Base-by-base conservation (phyloP, 225 moss, liverwort and hornwort species). In the Straminergon stramineum region DNA sequence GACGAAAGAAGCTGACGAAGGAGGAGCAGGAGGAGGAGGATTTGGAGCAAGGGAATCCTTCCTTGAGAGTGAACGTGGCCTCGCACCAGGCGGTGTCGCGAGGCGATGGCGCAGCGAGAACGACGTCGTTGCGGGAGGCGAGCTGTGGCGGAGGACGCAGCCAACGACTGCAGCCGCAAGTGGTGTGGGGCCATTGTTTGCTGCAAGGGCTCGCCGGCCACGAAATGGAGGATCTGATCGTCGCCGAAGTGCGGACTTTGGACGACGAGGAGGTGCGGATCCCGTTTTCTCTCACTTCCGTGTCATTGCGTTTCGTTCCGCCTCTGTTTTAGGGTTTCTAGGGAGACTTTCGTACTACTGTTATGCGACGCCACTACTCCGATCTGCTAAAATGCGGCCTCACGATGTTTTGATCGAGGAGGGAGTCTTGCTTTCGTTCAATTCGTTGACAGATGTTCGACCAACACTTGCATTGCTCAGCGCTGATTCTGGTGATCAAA, bases 161-260 rank as follows among this genome's bases (percentile, higher is more conserved):
- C 94, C 87, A 92, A 78, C 75, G 83, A 45, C 61, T 96, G 87
- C 96, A 93, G 77, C 99, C 99, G 56, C 96, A 96, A 77, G 94
- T 94, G 37, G 88, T 89, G 15, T 99, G 91, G 92, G 99, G 99
- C 4, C 95, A 93, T 55, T 93, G 95, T 39, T 67, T 97, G 24
- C 87, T 97, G 81, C 88, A 90, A 78, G 97, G 97, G 10, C 88
- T 88, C 11, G 92, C 93, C 7, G 94, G 86, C 22, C 94, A 68
- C 60, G 90, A 89, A 58, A 96, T 97, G 99, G 97, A 97, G 71
- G 99, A 99, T 86, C 92, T 97, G 66, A 94, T 95, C 85, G 92
- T 95, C 32, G 96, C 96, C 6, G 96, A 97, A 84, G 66, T 96
- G 78, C 94, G 96, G 43, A 92, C 87, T 26, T 32, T 97, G 16